Percentiles rank a stretch among this genome's conserved stretches.
phyloP scores from a whole-genome alignment of 1,284 basidiomycete genomes.

The Hemileia vastatrix region DNA sequence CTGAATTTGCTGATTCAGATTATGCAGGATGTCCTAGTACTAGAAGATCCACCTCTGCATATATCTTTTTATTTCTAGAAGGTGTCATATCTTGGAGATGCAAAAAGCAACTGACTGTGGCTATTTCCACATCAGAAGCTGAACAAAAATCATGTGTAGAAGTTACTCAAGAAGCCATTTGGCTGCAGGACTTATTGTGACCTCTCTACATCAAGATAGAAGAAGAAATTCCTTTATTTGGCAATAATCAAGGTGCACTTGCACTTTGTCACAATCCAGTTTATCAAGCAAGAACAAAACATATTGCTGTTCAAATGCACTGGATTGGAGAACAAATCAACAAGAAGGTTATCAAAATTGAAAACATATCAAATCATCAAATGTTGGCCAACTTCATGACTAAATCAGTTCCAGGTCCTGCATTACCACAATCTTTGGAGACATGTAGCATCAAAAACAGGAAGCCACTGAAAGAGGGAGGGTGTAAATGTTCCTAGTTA shows the following conservation, averaged over 20 bases:
- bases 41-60: slow-evolving; percentile 46
- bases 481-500: too few relatives aligned
- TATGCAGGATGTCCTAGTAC: too few relatives aligned
- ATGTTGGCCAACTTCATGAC: too few relatives aligned
- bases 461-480: too few relatives aligned
- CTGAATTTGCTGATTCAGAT: slow-evolving; percentile 48
- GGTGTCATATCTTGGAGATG: slow-evolving; percentile 46
- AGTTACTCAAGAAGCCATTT: slow-evolving; percentile 47
- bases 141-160: slow-evolving; percentile 51
- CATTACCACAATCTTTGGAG: too few relatives aligned
- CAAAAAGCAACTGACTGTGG: slow-evolving; percentile 44
- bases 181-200: slow-evolving; percentile 39
- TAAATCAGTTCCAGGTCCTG: too few relatives aligned
- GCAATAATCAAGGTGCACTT: slow-evolving; percentile 37
- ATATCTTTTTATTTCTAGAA: slow-evolving; percentile 40
- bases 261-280: slow-evolving; percentile 30
- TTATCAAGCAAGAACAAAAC: too few relatives aligned
- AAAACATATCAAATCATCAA: too few relatives aligned
- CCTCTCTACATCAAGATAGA: slow-evolving; percentile 29
- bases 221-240: slow-evolving; percentile 24
- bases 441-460: too few relatives aligned
- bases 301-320: slow-evolving; percentile 35
- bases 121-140: slow-evolving; percentile 46
- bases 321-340: slow-evolving; percentile 31
- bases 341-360: too few relatives aligned